Percentiles rank a stretch among this genome's conserved stretches.
Conservation (phyloP, 2,329 filamentous ascomycete species). For the Cladobotryum protrusum region DNA sequence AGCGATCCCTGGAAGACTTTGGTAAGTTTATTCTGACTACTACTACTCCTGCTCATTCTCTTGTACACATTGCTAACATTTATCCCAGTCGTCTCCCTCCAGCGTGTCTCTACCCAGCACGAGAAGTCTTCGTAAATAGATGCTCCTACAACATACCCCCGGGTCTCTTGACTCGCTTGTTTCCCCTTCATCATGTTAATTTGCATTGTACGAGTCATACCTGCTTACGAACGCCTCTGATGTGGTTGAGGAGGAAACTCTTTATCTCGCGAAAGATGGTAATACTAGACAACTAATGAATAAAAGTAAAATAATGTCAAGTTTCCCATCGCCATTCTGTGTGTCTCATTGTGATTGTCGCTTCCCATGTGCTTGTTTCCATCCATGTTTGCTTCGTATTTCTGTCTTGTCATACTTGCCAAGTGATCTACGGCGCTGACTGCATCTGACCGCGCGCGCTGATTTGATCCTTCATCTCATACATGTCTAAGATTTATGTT, state of each 20-base stretch:
- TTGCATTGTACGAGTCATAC: conserved; percentile 33
- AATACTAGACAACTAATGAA: conserved; percentile 38
- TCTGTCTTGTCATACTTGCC: not conserved
- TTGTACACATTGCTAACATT: conserved; percentile 42
- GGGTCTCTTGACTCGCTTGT: conserved; percentile 29
- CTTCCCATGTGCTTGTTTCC: no score
- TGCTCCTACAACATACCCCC: conserved; percentile 32
- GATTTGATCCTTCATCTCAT: not conserved
- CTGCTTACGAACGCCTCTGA: conserved; percentile 29
- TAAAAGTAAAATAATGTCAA: conserved; percentile 34
- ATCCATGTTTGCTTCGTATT: not conserved
- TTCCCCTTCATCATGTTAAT: conserved; percentile 35
- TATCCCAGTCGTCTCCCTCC: conserved; percentile 69
- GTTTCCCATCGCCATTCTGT: not conserved
- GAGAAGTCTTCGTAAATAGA: conserved; percentile 69
- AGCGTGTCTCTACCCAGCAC: conserved; percentile 87
- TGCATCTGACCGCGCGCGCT: not conserved
- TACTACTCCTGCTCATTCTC: not conserved
- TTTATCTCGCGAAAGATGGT: conserved; percentile 32
- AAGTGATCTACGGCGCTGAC: no score
- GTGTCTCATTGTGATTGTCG: no score
- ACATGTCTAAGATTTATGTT: not conserved
- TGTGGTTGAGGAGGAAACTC: conserved; percentile 29
- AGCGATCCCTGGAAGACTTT: conserved; percentile 83
- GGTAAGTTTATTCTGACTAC: conserved; percentile 53